Evolutionary conservation across 768 basidiomycete species (phyloP).

Genomic region (Boletus rubroflammeus): DNA sequence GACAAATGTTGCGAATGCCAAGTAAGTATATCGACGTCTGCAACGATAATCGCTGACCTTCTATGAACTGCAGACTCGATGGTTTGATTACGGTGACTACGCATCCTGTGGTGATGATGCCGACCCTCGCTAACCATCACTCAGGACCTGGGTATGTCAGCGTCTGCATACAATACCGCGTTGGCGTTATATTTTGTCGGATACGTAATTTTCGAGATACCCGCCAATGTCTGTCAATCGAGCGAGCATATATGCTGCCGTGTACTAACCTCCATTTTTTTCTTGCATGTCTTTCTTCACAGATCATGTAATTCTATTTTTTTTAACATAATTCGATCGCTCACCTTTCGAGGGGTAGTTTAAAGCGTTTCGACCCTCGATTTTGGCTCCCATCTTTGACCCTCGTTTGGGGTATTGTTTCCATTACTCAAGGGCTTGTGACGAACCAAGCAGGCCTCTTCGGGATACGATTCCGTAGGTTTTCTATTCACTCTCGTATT

Average conservation of each 20-base stretch:
- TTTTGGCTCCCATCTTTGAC: conserved; percentile 61
- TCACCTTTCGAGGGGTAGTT: conserved; percentile 28
- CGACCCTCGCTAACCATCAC: background rate
- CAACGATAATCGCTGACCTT: background rate
- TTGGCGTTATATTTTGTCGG: conserved; percentile 59
- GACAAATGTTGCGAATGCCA: conserved; percentile 40
- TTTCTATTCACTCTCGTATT: background rate
- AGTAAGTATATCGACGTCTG: conserved; percentile 17
- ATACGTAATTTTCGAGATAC: conserved; percentile 59
- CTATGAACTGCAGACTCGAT: conserved; percentile 39
- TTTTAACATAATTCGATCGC: background rate
- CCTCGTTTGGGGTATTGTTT: conserved; percentile 54
- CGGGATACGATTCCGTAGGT: conserved; percentile 50
- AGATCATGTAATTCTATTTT: conserved; percentile 26
- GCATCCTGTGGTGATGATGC: background rate
- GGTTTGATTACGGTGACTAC: conserved; percentile 44
- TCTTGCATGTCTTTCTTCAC: background rate
- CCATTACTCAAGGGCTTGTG: conserved; percentile 53
- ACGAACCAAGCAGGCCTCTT: conserved; percentile 51
- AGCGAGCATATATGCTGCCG: background rate
- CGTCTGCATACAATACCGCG: conserved; percentile 53
- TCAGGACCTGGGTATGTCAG: conserved; percentile 50
- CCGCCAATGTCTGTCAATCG: conserved; percentile 43
- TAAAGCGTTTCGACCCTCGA: conserved; percentile 59
- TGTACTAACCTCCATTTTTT: background rate